phyloP scores from a whole-genome alignment of 345 rosid species.

The Brassica carinata region DNA sequence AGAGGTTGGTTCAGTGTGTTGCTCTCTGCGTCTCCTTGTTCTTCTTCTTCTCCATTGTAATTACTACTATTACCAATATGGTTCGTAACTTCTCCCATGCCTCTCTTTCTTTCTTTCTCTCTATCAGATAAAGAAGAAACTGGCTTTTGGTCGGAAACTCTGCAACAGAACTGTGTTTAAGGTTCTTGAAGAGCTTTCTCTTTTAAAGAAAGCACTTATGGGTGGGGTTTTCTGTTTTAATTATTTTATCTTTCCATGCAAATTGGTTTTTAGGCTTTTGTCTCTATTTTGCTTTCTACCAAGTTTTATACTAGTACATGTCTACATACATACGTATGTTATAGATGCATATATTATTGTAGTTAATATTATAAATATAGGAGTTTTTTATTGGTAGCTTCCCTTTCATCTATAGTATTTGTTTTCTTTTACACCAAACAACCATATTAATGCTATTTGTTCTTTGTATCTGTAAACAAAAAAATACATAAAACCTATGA shows the following conservation, averaged over 20 bases:
- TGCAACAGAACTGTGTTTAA: conserved; percentile 34
- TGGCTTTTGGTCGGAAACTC: conserved; percentile 38
- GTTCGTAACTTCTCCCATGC: conserved; percentile 47
- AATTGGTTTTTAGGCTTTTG: conserved; percentile 1
- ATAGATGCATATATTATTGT: not conserved
- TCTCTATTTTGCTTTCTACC: conserved; percentile 19
- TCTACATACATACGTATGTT: not conserved
- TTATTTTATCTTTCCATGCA: conserved; percentile 15
- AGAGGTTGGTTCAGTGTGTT: conserved; percentile 65
- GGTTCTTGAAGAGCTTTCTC: conserved; percentile 33
- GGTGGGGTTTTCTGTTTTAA: not conserved
- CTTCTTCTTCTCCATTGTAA: conserved; percentile 55
- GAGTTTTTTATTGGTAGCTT: not conserved
- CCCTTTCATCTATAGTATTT: not conserved
- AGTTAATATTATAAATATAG: no score
- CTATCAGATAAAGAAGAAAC: conserved; percentile 28
- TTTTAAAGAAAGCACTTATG: conserved; percentile 15
- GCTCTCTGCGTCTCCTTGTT: conserved; percentile 64
- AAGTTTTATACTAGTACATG: conserved; percentile 6
- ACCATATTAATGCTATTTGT: not conserved
- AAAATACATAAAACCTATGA: not conserved
- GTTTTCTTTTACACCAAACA: not conserved
- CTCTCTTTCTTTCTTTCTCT: conserved; percentile 12
- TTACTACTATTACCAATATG: conserved; percentile 24
- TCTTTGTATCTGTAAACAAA: not conserved